Percentiles rank a stretch among this genome's conserved stretches.
These are phyloP conservation scores for Plantago rigida DNA, from an alignment of 305 asterid species.

Conservation along the genomic window DNA sequence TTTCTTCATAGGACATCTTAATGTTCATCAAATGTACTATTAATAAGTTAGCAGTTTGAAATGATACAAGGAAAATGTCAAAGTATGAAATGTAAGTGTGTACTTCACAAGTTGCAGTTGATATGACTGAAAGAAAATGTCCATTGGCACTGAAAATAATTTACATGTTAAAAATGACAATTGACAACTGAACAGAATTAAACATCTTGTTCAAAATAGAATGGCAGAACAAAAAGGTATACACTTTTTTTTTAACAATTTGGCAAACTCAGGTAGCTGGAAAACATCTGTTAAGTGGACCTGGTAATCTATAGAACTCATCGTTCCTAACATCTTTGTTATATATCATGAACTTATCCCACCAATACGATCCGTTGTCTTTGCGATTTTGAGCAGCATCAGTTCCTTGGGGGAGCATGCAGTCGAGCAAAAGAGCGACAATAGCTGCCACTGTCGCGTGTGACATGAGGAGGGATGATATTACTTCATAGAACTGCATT, in stretches of 20 bases:
- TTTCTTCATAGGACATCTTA: too few species aligned
- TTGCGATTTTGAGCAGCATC: slow-evolving; percentile 29
- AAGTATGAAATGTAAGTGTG: too few species aligned
- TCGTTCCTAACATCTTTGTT: slow-evolving; percentile 43
- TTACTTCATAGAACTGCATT: slow-evolving; percentile 46
- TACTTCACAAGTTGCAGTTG: too few species aligned
- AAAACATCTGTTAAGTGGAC: slow-evolving; percentile 41
- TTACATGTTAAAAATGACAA: too few species aligned
- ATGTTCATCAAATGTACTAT: too few species aligned
- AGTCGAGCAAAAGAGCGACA: slow-evolving; percentile 40
- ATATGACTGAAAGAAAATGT: too few species aligned
- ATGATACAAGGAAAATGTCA: too few species aligned
- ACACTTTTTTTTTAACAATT: not conserved
- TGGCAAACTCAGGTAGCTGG: slow-evolving; percentile 35
- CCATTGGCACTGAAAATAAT: too few species aligned
- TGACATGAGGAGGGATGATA: slow-evolving; percentile 43
- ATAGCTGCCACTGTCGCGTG: slow-evolving; percentile 42
- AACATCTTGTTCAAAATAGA: not conserved
- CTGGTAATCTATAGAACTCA: slow-evolving; percentile 50
- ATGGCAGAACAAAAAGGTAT: not conserved
- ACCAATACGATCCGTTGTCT: slow-evolving; percentile 54
- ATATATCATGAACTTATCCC: slow-evolving; percentile 49
- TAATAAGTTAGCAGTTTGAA: too few species aligned
- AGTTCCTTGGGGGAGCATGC: slow-evolving; percentile 33
- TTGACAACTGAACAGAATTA: too few species aligned